Evolutionary conservation across 2,329 filamentous ascomycete genomes (phyloP), one percentile per base, ranked within the genome.

Genomic region (Nemania sp.): DNA sequence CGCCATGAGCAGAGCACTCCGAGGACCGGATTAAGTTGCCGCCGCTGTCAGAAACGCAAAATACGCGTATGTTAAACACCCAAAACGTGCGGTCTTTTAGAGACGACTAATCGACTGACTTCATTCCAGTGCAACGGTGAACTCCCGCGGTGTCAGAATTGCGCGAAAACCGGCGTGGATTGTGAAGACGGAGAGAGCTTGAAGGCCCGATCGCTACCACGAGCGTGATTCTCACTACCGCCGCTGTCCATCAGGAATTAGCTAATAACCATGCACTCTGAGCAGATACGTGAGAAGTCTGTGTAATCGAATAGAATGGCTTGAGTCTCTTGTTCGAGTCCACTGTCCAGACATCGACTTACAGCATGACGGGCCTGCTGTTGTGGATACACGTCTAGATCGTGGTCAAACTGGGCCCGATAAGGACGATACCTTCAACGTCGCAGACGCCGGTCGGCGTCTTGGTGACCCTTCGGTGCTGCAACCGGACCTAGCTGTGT

Each of bases 21-120:
- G 47, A 57, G 45, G 25, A 47, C 54, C 7, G 57, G 60, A 12
- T 42, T 62, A 39, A 63, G 59, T 21, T 65, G 63, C 17, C 60
- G 57, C 34, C 60, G 60, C n/a, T 83, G 81, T 57, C 80, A 83
- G 60, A 72, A 78, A 43, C 74, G 81, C 25, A 83, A 83, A 69
- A 82, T 83, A 66, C 76, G 76, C 47, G 79, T 79, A 71, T 21
- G 74, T 63, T 9, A 15, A 37, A 34, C 3, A 32, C 15, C 9
- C n/a, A 5, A 13, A 12, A 12, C 15, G 43, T 29, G 25, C 25
- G 4, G 7, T 29, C 3, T 29, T 29, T 29, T 29, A 29, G 25
- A 7, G 4, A 7, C 25, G 25, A 29, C n/a, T n/a, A n/a, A n/a
- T 13, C 18, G 13, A 17, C 21, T 54, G n/a, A 60, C 20, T 40